Base-by-base conservation (phyloP, 805 yeast species). In the Ogataea pignaliae region DNA sequence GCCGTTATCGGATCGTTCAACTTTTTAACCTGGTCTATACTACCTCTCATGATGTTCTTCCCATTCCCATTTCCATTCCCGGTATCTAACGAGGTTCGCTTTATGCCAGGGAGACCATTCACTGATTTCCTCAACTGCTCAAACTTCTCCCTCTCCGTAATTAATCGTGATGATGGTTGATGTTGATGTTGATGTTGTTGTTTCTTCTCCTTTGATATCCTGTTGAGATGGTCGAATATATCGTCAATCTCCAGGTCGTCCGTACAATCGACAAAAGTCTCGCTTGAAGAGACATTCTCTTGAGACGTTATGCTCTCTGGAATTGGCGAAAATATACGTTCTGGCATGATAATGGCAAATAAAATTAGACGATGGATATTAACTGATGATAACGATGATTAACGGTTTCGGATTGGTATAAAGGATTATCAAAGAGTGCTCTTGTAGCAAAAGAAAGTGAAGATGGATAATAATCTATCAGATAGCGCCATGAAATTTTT, bases 1-100 rank as follows among this genome's bases (percentile, higher is more conserved):
- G 52, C 44, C 6, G 52, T 52, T 7, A 63, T 72, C 11, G 81
- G 77, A 50, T 78, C 83, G 43, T 73, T 68, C n/a, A 52, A 47
- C 55, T 36, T 52, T 39, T 43, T 60, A 39, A 39, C 39, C 41
- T 37, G 44, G 47, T 33, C 36, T 34, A 28, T 39, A 43, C 48
- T 34, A 12, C 26, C 7, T 14, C 34, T 29, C 10, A 9, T 13
- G 14, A 38, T 9, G 36, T 42, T 46, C 15, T 43, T 44, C 41
- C 48, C 37, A 40, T n/a, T n/a, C n/a, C n/a, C n/a, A n/a, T n/a
- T n/a, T n/a, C n/a, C n/a, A n/a, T n/a, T n/a, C n/a, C n/a, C n/a
- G n/a, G n/a, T 21, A 21, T 21, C 26, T 7, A 21, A 65, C 57
- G 36, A 78, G 64, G 42, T 37, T 30, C 6, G 36, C 42, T 13